Evolutionary conservation across 192 early-diverging fungal genomes (phyloP), one percentile per base, ranked within the genome.

Genomic region (Coemansia sp.): DNA sequence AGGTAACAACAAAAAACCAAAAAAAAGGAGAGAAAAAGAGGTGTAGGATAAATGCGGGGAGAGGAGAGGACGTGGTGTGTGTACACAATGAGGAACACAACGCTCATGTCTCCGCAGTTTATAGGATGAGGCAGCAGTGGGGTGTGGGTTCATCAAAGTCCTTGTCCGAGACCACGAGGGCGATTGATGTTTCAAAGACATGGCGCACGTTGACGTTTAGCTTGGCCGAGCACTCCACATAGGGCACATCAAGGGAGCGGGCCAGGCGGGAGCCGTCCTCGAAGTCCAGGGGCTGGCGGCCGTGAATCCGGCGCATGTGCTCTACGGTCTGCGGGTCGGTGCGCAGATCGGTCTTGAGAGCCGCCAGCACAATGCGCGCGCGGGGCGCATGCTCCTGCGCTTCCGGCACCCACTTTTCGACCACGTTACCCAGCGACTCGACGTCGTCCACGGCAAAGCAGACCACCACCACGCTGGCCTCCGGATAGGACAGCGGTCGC

Each of bases 401-500:
- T 45, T 76, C 72, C 10, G 61, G 62, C 25, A 65, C 45, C 72
- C 72, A 76, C 53, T 76, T 76, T 14, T 56, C 56, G 29, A 49
- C 69, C 22, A 93, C 83, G 65, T 91, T 95, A 23, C 92, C 88
- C 51, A 90, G 85, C 34, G 87, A 88, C 60, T 86, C 83, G 21
- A 84, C 84, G 19, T 88, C 85, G 60, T 88, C 90, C 41, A 97
- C 84, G 46, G 90, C 84, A 63, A 95, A 97, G 76, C 90, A 92
- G 58, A 98, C 90, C 52, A 98, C 77, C 51, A 98, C 88, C 38
- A 94, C 90, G 73, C 95, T 83, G 15, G 91, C 87, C 67, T 91
- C 92, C 8, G 92, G 88, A 65, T 97, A 98, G 18, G 89, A 92
- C 52, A 96, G 79, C 15, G 89, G 86, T 34, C 94, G 87, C 60